Conservation (phyloP, 345 rosid genomes). For the Kernera saxatilis region DNA sequence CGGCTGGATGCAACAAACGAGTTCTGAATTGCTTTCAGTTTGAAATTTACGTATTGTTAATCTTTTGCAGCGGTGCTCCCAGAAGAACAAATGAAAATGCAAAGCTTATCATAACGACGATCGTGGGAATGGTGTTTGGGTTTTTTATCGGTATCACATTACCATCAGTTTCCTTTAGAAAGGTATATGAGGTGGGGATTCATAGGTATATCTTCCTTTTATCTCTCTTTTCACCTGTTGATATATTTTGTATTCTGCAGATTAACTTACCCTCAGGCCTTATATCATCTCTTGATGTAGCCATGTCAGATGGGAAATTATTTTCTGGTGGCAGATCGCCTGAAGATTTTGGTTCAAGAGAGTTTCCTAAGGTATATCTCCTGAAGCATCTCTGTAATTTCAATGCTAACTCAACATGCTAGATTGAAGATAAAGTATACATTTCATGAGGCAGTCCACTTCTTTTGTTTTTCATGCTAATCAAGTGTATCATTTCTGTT, state of each 20-base stretch:
- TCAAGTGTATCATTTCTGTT: slow-evolving; percentile 1
- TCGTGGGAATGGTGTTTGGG: slow-evolving; percentile 66
- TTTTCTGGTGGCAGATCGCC: slow-evolving; percentile 31
- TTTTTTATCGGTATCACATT: slow-evolving; percentile 70
- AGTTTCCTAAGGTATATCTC: slow-evolving; percentile 44
- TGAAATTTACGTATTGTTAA: background rate
- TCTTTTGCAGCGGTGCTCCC: slow-evolving; percentile 48
- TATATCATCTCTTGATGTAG: slow-evolving; percentile 43
- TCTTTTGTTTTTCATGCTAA: background rate
- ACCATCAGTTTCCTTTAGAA: slow-evolving; percentile 53
- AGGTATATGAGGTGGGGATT: slow-evolving; percentile 37
- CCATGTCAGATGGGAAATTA: slow-evolving; percentile 31
- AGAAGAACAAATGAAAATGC: slow-evolving; percentile 55
- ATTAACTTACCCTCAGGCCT: slow-evolving; percentile 56
- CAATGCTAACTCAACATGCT: background rate
- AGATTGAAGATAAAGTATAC: background rate
- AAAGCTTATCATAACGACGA: slow-evolving; percentile 46
- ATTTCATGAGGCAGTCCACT: background rate
- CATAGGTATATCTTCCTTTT: background rate
- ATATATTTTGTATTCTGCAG: slow-evolving; percentile 42
- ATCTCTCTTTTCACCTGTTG: slow-evolving; percentile 8
- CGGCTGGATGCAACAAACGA: background rate
- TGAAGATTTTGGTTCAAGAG: slow-evolving; percentile 33
- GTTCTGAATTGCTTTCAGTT: background rate
- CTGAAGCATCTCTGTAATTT: background rate